These are phyloP conservation scores for Echeveria elegans DNA, from an alignment of 164 flowering plant species.

Conservation along the genomic window DNA sequence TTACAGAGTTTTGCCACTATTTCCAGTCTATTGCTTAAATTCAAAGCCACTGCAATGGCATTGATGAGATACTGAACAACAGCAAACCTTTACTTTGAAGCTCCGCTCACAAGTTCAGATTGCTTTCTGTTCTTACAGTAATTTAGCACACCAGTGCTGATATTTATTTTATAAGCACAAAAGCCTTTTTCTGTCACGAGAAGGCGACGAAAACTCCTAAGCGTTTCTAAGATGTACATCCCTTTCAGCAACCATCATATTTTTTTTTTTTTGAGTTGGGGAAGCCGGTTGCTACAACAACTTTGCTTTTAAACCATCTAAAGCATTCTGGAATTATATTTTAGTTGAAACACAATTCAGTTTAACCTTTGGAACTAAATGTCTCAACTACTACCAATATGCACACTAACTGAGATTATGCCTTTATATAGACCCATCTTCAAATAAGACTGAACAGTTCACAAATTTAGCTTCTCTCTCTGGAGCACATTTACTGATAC, in stretches of 20 bases:
- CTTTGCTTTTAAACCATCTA: not conserved
- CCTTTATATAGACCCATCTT: not conserved
- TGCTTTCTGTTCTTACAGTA: not conserved
- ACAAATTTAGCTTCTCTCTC: not conserved
- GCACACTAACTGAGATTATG: not conserved
- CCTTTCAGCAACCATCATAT: too few species aligned
- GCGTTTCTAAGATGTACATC: too few species aligned
- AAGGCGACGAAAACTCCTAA: too few species aligned
- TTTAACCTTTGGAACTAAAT: not conserved
- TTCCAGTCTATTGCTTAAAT: not conserved
- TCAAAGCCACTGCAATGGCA: conserved; percentile 3
- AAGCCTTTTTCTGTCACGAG: too few species aligned
- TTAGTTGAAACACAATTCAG: not conserved
- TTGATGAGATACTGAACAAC: not conserved
- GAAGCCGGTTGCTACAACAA: not conserved
- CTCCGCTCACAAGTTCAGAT: not conserved
- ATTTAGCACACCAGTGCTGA: not conserved
- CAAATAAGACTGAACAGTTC: not conserved
- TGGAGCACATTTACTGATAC: not conserved
- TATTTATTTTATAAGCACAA: too few species aligned
- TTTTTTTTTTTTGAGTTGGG: not conserved
- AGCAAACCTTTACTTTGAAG: conserved; percentile 1
- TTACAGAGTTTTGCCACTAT: not conserved
- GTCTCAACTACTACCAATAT: not conserved
- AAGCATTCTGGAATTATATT: not conserved